Conservation (phyloP, 2,329 filamentous ascomycete species). For the Aspergillus persii region DNA sequence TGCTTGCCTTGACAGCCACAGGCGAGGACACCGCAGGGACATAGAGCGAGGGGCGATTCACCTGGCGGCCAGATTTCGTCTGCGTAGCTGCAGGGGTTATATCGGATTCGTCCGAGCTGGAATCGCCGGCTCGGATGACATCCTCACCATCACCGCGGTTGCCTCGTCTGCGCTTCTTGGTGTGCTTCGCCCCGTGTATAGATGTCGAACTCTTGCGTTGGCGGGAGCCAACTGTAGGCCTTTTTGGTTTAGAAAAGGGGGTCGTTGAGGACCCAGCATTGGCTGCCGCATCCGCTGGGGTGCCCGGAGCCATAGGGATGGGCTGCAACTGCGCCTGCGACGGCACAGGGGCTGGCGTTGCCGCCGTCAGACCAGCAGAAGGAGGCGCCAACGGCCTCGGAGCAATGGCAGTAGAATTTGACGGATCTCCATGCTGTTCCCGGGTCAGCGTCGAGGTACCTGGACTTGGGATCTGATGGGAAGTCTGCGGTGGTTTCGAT, state of each 20-base stretch:
- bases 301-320: background rate
- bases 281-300: constrained; percentile 2
- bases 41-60: constrained; percentile 64
- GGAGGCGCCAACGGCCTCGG: constrained; percentile 2
- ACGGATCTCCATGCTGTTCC: constrained; percentile 1
- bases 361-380: background rate
- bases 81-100: constrained; percentile 60
- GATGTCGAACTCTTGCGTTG: constrained; percentile 14
- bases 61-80: constrained; percentile 73
- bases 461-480: background rate
- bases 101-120: constrained; percentile 41
- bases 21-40: constrained; percentile 47
- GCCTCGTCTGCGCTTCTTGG: constrained; percentile 24
- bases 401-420: constrained; percentile 11
- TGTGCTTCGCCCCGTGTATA: constrained; percentile 15
- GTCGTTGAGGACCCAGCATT: constrained; percentile 3
- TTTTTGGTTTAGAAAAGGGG: constrained; percentile 10
- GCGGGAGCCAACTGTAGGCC: constrained; percentile 11
- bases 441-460: constrained; percentile 3
- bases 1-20: constrained; percentile 17
- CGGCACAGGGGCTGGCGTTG: constrained; percentile 1
- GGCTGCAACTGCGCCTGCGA: constrained; percentile 9
- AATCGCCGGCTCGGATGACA: constrained; percentile 34
- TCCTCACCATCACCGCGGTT: constrained; percentile 32
- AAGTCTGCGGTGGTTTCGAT: constrained; percentile 4